phyloP scores from a whole-genome alignment of 2,329 filamentous ascomycete species.

The Ophiostoma perfectum region DNA sequence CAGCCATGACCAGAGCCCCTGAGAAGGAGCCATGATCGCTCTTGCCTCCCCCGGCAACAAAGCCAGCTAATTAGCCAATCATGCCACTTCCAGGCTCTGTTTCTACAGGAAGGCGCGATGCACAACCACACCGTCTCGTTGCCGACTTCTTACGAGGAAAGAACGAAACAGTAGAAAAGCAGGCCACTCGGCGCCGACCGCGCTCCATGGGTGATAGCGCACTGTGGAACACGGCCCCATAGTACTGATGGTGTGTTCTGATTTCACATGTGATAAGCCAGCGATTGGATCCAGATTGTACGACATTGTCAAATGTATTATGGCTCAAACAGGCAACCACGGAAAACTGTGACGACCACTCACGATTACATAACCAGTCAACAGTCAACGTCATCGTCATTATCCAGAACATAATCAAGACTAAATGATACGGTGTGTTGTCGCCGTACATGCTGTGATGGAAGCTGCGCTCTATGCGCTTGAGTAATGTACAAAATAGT shows the following conservation, averaged over 20 bases:
- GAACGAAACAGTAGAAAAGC: not conserved
- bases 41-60: not conserved
- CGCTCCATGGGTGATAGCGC: not conserved
- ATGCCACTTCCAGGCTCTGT: not conserved
- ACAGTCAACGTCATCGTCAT: not conserved
- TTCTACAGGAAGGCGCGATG: not conserved
- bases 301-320: not conserved
- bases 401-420: too few relatives aligned
- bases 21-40: not conserved
- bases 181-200: slow-evolving; percentile 5
- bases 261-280: slow-evolving; percentile 7
- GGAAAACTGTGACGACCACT: too few relatives aligned
- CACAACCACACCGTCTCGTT: not conserved
- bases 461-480: not conserved
- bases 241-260: not conserved
- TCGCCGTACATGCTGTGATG: not conserved
- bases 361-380: too few relatives aligned
- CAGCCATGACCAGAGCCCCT: not conserved
- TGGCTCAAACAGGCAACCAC: not conserved
- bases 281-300: not conserved
- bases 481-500: not conserved
- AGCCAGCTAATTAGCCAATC: not conserved
- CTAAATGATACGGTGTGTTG: too few relatives aligned
- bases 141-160: not conserved
- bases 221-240: not conserved